Conservation (phyloP, 495 filamentous ascomycete genomes). For the Xylaria scruposa region DNA sequence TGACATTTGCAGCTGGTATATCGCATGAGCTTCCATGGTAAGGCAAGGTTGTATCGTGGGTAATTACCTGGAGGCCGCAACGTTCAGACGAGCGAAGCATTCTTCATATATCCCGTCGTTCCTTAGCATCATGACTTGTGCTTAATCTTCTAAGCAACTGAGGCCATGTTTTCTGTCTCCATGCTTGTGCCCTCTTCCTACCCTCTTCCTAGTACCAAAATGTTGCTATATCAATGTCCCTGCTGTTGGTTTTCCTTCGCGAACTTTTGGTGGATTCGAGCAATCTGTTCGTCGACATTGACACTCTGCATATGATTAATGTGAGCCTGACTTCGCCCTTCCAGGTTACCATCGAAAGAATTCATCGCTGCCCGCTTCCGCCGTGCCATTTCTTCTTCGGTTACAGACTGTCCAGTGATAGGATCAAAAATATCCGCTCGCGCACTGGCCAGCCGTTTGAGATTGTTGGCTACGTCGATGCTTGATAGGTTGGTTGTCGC, state of each 20-base stretch:
- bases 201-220: not conserved
- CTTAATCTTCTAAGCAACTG: conserved; percentile 1
- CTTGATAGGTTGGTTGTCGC: conserved; percentile 88
- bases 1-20: conserved; percentile 21
- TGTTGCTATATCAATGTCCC: not conserved
- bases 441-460: conserved; percentile 95
- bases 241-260: conserved; percentile 51
- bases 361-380: conserved; percentile 73
- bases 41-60: conserved; percentile 25
- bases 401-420: conserved; percentile 67
- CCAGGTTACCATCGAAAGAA: conserved; percentile 70
- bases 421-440: conserved; percentile 90
- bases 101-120: not conserved
- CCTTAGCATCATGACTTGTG: not conserved
- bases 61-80: conserved; percentile 23
- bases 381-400: conserved; percentile 76
- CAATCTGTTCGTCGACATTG: conserved; percentile 76
- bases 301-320: conserved; percentile 65
- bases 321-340: conserved; percentile 60
- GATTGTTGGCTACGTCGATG: conserved; percentile 86
- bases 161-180: not conserved
- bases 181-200: not conserved
- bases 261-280: conserved; percentile 71
- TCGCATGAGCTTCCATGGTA: conserved; percentile 25
- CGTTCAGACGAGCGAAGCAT: conserved; percentile 1